Conservation (phyloP, 441 rosid genomes). For the Eutrema salsugineum region DNA sequence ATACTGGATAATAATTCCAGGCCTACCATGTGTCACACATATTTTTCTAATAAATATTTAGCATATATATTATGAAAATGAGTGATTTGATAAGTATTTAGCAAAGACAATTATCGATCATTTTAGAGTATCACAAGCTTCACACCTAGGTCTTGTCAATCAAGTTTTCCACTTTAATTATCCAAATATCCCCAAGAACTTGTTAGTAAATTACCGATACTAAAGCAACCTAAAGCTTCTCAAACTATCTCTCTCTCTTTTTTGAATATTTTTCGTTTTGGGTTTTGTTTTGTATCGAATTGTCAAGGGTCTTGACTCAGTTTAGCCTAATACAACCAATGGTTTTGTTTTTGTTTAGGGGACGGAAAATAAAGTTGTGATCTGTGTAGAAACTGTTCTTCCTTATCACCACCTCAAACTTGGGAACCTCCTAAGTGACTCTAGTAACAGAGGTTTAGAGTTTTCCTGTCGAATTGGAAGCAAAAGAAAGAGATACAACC, state of each 20-base stretch:
- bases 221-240: neutral
- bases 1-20: no score
- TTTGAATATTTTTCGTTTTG: neutral
- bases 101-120: no score
- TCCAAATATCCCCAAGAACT: neutral
- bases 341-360: neutral
- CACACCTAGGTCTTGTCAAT: neutral
- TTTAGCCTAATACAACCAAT: constrained; percentile 9
- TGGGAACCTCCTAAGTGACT: constrained; percentile 43
- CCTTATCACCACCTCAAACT: constrained; percentile 46
- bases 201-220: neutral
- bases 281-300: constrained; percentile 12
- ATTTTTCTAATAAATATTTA: no score
- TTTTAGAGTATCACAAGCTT: no score
- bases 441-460: constrained; percentile 35
- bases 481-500: constrained; percentile 39
- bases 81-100: no score
- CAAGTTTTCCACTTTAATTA: neutral
- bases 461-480: constrained; percentile 63
- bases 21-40: no score
- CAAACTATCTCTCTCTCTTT: neutral
- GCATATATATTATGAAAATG: no score
- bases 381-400: constrained; percentile 40
- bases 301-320: constrained; percentile 1
- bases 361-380: constrained; percentile 20